phyloP scores from a whole-genome alignment of 495 filamentous ascomycete genomes.

The Xylaria sp. region DNA sequence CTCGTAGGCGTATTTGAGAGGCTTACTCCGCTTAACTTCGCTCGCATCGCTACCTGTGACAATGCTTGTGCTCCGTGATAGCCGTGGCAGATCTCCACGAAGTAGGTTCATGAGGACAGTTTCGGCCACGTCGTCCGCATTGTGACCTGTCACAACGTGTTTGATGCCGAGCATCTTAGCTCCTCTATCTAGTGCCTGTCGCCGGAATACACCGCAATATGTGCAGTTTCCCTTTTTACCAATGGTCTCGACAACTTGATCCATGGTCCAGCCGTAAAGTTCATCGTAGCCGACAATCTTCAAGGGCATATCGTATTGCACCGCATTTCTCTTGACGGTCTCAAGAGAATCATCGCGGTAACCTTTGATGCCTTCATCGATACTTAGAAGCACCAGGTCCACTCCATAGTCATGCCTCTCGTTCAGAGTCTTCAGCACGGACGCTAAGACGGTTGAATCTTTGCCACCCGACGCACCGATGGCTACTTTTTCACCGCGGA shows the following conservation, averaged over 20 bases:
- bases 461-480: conserved; percentile 98
- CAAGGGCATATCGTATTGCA: conserved; percentile 88
- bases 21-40: conserved; percentile 91
- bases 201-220: conserved; percentile 94
- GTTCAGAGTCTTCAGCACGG: conserved; percentile 92
- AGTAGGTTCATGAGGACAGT: conserved; percentile 97
- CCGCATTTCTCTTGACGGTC: conserved; percentile 92
- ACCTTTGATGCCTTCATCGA: conserved; percentile 96
- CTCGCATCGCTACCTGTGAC: conserved; percentile 77
- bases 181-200: conserved; percentile 92
- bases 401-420: conserved; percentile 87
- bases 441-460: conserved; percentile 95
- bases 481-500: conserved; percentile 83
- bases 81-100: conserved; percentile 84
- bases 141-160: conserved; percentile 97
- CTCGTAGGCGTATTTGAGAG: conserved; percentile 97
- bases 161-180: conserved; percentile 85
- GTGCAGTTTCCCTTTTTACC: conserved; percentile 99
- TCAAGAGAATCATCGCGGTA: conserved; percentile 95
- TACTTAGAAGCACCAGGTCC: conserved; percentile 83
- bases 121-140: conserved; percentile 98
- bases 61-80: conserved; percentile 91
- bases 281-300: conserved; percentile 93
- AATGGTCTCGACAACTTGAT: conserved; percentile 92
- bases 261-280: conserved; percentile 99